phyloP scores from a whole-genome alignment of 1,284 basidiomycete species.

The Amylostereum chailletii region DNA sequence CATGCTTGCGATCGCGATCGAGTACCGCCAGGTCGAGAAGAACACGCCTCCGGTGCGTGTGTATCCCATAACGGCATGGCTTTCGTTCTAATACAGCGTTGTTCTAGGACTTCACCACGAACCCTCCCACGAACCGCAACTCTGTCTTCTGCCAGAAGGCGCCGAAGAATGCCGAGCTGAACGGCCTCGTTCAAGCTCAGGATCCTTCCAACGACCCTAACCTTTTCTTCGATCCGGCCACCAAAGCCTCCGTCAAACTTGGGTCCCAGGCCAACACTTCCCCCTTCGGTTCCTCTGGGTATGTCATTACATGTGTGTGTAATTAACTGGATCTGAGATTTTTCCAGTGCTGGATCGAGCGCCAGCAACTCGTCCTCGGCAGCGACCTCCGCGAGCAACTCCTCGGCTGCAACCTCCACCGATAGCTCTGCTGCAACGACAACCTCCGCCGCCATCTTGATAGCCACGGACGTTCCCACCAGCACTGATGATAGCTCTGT shows the following conservation, averaged over 20 bases:
- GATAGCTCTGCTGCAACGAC: slow-evolving; percentile 15
- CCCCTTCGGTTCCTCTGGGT: slow-evolving; percentile 29
- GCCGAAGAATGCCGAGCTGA: slow-evolving; percentile 28
- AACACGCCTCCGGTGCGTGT: slow-evolving; percentile 51
- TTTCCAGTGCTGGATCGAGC: not conserved
- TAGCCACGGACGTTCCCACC: no score
- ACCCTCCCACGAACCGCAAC: slow-evolving; percentile 37
- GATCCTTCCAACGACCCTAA: slow-evolving; percentile 31
- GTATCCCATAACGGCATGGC: not conserved
- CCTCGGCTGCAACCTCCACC: slow-evolving; percentile 10
- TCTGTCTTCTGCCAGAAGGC: slow-evolving; percentile 33
- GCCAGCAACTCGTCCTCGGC: not conserved
- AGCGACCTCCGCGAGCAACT: slow-evolving; percentile 3
- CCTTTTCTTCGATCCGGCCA: slow-evolving; percentile 50
- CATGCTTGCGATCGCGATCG: slow-evolving; percentile 46
- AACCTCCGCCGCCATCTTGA: not conserved
- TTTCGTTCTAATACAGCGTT: not conserved
- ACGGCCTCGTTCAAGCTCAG: slow-evolving; percentile 32
- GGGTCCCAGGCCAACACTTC: slow-evolving; percentile 46
- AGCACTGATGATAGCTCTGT: no score
- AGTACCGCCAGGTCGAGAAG: slow-evolving; percentile 54
- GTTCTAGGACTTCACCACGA: slow-evolving; percentile 41
- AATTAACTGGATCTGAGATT: not conserved
- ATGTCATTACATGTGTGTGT: slow-evolving; percentile 5
- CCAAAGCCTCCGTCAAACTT: slow-evolving; percentile 30